These are phyloP conservation scores for Xylariaceae sp. DNA, from an alignment of 2,329 filamentous ascomycete genomes.

Conservation along the genomic window DNA sequence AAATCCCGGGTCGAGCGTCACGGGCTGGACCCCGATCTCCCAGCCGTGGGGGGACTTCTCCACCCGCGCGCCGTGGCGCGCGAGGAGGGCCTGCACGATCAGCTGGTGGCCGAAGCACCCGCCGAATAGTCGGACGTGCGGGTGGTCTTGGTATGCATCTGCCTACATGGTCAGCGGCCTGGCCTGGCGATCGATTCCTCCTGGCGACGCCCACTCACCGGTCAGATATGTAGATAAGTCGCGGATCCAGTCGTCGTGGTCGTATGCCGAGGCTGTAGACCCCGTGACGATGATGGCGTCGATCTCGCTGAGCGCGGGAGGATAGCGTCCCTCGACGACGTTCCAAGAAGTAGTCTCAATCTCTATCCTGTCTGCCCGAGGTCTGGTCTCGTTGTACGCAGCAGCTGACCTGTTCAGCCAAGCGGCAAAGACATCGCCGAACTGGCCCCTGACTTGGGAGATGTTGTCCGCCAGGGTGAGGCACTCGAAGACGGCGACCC, in stretches of 20 bases:
- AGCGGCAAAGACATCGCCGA: too few species aligned
- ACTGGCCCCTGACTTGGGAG: too few species aligned
- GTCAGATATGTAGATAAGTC: too few species aligned
- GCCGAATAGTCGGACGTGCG: conserved; percentile 27
- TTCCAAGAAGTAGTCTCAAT: too few species aligned
- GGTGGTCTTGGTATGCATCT: conserved; percentile 17
- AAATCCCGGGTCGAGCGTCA: conserved; percentile 9
- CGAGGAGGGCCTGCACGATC: conserved; percentile 26
- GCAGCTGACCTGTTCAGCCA: too few species aligned
- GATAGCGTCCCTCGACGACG: conserved; percentile 22
- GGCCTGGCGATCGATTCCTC: conserved; percentile 2
- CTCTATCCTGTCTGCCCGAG: too few species aligned
- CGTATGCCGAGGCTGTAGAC: conserved; percentile 16
- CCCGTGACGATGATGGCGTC: conserved; percentile 29
- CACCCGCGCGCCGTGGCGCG: conserved; percentile 19
- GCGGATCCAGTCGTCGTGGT: background rate
- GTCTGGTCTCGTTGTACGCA: too few species aligned
- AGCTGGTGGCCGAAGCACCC: conserved; percentile 32
- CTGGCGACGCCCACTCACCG: too few species aligned
- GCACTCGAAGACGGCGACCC: too few species aligned
- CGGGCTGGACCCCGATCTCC: conserved; percentile 14
- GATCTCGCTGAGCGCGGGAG: conserved; percentile 15
- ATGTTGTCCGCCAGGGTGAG: too few species aligned
- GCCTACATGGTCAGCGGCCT: conserved; percentile 6
- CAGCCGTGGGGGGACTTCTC: conserved; percentile 13